Evolutionary conservation across 1,284 basidiomycete species (phyloP), one percentile per base, ranked within the genome.

Genomic region (Austroboletus novae-zelandiae): DNA sequence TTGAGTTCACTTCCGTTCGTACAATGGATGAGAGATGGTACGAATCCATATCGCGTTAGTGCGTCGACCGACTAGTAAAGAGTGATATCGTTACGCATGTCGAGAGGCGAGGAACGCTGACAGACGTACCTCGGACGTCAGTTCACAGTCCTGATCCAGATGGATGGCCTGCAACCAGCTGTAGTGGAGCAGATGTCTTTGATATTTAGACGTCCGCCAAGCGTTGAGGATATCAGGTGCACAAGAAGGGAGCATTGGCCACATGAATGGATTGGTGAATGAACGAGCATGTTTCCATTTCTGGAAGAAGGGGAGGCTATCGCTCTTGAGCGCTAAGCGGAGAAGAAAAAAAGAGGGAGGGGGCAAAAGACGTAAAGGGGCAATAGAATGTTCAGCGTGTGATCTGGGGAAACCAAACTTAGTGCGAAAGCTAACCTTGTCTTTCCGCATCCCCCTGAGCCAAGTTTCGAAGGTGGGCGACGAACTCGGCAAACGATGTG

Each of bases 241-340:
- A n/a, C 20, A 54, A 0, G 37, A 0, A 1, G 64, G 64, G 3
- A 66, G 56, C 66, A 66, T 68, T 0, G 64, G 64, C 64, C 64
- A 66, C 5, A 55, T 60, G 51, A 66, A 66, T 0, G 64, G 64
- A 32, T 67, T 69, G 1, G 67, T 64, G 17, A 68, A 68, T 25
- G 67, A 45, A 14, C 64, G 63, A 1, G 67, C 55, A 2, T 56
- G 64, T 39, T 66, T 66, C 67, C 64, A 66, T 30, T 48, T 45
- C 32, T 69, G 64, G 52, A 66, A 66, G 50, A 69, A 66, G 8
- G 53, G 64, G 9, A 66, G 31, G 40, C 48, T 55, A 9, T 60
- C 59, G 1, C 51, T 64, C 29, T 56, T 60, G 25, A 37, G 41
- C 3, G 59, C 64, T 66, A 43, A 4, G 3, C 9, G 20, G 34